Conservation (phyloP, 2,329 filamentous ascomycete genomes). For the Dactylonectria macrodidyma region DNA sequence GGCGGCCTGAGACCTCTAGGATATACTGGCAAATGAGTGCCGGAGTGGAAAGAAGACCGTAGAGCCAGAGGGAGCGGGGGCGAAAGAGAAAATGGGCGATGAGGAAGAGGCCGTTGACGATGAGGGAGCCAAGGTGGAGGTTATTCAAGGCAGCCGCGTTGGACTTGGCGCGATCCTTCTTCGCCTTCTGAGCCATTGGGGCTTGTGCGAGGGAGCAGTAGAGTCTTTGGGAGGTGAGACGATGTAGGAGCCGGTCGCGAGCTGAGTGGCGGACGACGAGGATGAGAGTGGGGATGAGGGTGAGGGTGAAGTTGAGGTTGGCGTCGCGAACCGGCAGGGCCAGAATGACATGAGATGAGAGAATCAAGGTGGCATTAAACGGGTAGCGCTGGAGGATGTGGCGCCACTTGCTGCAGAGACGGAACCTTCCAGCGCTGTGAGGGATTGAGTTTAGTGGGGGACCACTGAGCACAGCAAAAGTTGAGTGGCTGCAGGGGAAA, state of each 20-base stretch:
- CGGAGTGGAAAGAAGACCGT: constrained; percentile 80
- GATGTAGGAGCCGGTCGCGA: not conserved
- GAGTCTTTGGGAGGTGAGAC: not conserved
- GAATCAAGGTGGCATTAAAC: constrained; percentile 1
- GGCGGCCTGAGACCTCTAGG: constrained; percentile 88
- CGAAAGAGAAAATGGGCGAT: constrained; percentile 77
- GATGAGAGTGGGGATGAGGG: not conserved
- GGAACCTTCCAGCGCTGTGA: constrained; percentile 26
- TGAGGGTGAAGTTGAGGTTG: not conserved
- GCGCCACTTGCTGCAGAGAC: constrained; percentile 22
- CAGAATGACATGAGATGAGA: constrained; percentile 19
- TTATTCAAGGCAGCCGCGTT: constrained; percentile 84
- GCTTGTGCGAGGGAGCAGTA: not conserved
- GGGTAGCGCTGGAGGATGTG: not conserved
- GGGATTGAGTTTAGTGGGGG: constrained; percentile 20
- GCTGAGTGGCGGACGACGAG: not conserved
- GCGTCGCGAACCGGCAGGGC: constrained; percentile 24
- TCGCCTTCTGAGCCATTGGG: constrained; percentile 74
- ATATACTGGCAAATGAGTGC: constrained; percentile 86
- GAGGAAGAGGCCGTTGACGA: constrained; percentile 82
- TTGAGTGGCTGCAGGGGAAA: too few relatives aligned
- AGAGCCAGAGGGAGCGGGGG: constrained; percentile 76
- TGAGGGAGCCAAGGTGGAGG: constrained; percentile 83
- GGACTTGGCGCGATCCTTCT: constrained; percentile 79
- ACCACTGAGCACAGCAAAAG: constrained; percentile 3